These are phyloP conservation scores for Xylariales sp. DNA, from an alignment of 2,329 filamentous ascomycete genomes.

Conservation along the genomic window DNA sequence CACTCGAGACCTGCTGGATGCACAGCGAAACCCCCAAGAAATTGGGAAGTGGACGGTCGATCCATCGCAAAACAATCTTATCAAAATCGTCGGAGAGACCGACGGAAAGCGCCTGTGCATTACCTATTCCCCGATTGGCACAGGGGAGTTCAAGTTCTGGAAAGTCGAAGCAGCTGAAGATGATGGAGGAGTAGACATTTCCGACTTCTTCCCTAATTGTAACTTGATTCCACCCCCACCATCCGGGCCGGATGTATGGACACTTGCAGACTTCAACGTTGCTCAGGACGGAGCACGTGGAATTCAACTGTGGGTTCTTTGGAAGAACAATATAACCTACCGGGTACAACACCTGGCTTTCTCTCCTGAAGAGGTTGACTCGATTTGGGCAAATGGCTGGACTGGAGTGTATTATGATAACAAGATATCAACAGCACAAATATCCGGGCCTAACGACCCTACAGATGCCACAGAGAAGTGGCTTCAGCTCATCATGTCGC, in stretches of 20 bases:
- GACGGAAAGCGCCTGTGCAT: conserved; percentile 57
- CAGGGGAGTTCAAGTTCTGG: conserved; percentile 95
- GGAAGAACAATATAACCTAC: conserved; percentile 81
- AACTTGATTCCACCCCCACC: conserved; percentile 64
- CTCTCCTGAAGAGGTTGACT: conserved; percentile 57
- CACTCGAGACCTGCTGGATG: conserved; percentile 72
- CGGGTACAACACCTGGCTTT: conserved; percentile 71
- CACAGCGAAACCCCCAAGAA: conserved; percentile 62
- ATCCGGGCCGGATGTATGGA: conserved; percentile 74
- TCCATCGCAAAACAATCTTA: conserved; percentile 70
- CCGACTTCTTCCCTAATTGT: conserved; percentile 64
- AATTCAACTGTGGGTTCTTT: conserved; percentile 69
- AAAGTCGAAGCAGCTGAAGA: conserved; percentile 59
- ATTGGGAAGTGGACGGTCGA: conserved; percentile 72
- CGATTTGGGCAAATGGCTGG: conserved; percentile 68
- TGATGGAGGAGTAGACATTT: conserved; percentile 58
- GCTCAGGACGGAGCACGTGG: conserved; percentile 48
- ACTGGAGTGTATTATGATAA: conserved; percentile 61
- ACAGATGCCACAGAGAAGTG: conserved; percentile 77
- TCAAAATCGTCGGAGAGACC: conserved; percentile 63
- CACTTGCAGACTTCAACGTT: conserved; percentile 69
- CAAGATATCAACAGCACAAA: conserved; percentile 47
- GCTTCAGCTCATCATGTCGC: conserved; percentile 77
- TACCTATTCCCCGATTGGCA: conserved; percentile 83
- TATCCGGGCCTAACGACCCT: conserved; percentile 58